Base-by-base conservation (phyloP, 2,329 filamentous ascomycete genomes). In the Teratosphaeria pseudoeucalypti region DNA sequence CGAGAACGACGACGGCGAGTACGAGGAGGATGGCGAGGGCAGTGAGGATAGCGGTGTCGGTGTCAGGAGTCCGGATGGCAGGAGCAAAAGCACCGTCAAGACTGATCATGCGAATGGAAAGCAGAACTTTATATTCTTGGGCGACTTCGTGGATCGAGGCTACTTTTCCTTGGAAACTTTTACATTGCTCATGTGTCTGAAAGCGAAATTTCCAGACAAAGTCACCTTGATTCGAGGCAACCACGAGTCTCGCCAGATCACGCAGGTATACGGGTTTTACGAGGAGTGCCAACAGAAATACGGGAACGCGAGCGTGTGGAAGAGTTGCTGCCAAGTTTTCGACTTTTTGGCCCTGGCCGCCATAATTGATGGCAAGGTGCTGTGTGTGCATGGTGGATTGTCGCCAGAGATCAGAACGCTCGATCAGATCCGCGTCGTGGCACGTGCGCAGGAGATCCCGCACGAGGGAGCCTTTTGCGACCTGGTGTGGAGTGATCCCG, bases 381-480 rank as follows among this genome's bases (percentile, higher is more conserved):
- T 89, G 64, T 89, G 86, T 72, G 83, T 89, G 29, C 86, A 89
- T 68, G 86, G 86, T 62, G 86, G 86, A 54, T 72, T 90, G 60
- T 87, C 84, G 59, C 86, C 86, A 6, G 87, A 88, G 71, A 89
- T 90, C 65, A 79, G 87, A 63, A 89, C 86, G 2, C 77, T 90
- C 34, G 87, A 90, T 69, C 87, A 90, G 73, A 88, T 90, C 61
- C 82, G 87, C 49, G 85, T 88, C 43, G 86, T 89, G 56, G 87
- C 87, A 55, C 78, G 87, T 70, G 86, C 87, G 14, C 87, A 89
- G 68, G 87, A 90, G 70, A 88, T 90, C 62, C 87, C 87, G 10
- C 87, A 90, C 68, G 87, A 89, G 73, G 87, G 87, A 59, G 86
- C 87, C 26, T 89, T 90, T 74, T 89, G 87, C 69, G 87, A 90